Conservation (phyloP, 768 basidiomycete genomes). For the Lanmaoa pseudosensibilis region DNA sequence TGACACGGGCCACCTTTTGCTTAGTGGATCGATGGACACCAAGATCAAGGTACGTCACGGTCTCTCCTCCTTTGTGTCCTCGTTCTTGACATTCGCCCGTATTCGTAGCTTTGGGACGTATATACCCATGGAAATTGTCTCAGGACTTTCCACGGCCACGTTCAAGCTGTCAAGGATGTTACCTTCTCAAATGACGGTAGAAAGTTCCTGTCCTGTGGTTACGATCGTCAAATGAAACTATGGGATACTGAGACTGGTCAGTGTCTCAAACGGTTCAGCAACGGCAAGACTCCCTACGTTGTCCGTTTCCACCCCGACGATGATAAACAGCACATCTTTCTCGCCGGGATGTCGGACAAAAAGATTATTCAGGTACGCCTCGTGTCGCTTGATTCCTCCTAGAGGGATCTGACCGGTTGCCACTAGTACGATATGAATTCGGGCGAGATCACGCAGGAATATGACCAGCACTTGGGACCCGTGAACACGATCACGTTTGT, state of each 20-base stretch:
- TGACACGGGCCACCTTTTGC: conserved; percentile 85
- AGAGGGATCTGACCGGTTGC: conserved; percentile 1
- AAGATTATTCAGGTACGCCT: conserved; percentile 90
- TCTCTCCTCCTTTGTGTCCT: neutral
- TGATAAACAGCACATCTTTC: conserved; percentile 93
- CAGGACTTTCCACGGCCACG: conserved; percentile 95
- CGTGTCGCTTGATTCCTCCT: neutral
- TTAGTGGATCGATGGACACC: conserved; percentile 97
- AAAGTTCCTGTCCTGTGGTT: conserved; percentile 87
- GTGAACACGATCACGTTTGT: conserved; percentile 99
- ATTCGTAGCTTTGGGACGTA: conserved; percentile 90
- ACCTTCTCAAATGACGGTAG: conserved; percentile 93
- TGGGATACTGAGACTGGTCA: conserved; percentile 99
- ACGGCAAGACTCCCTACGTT: conserved; percentile 97
- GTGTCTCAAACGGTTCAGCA: conserved; percentile 94
- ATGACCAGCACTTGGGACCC: conserved; percentile 97
- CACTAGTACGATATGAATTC: conserved; percentile 90
- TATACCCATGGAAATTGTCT: conserved; percentile 97
- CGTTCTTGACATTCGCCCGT: conserved; percentile 1
- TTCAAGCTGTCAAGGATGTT: conserved; percentile 95
- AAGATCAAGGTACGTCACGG: conserved; percentile 79
- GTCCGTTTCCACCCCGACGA: conserved; percentile 94
- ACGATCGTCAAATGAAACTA: conserved; percentile 96
- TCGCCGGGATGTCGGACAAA: conserved; percentile 99
- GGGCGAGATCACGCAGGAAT: conserved; percentile 96